Evolutionary conservation across 306 rosid genomes (phyloP), one percentile per base, ranked within the genome.

Genomic region (Bauhinia variegata): DNA sequence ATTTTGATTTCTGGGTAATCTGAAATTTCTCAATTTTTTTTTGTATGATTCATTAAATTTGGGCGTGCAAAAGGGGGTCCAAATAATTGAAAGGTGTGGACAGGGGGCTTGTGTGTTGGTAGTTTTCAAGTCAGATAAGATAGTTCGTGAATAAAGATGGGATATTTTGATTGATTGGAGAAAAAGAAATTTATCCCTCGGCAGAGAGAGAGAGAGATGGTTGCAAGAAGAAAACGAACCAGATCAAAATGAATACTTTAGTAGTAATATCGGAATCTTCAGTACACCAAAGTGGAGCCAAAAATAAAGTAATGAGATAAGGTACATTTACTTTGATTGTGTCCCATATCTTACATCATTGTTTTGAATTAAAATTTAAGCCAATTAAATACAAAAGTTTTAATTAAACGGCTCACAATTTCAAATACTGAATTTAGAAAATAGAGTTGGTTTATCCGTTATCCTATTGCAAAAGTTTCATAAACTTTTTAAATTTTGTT

Each of bases 61-160:
- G 53, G 67, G 46, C 52, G 55, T 39, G 77, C 15, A 68, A 30
- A 71, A 70, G 68, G 67, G 67, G 78, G 74, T 59, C 59, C 47
- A 75, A 74, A 83, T 72, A 75, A 84, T 86, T 86, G 80, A 67
- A 60, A 70, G 74, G 63, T 59, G 60, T 4, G 68, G 71, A 73
- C 71, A 73, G 72, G 73, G 73, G 77, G 50, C 72, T 61, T 63
- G 44, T 77, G 74, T 62, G 41, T 75, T 41, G 82, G 76, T 54
- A 75, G 78, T 58, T 73, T 79, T 79, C 74, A 72, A 74, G 75
- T 81, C 82, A 70, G 80, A 82, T 77, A 78, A 81, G 89, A 81
- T 83, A 41, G 84, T 85, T 80, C 78, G 68, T 74, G 79, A 81
- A 77, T 79, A 79, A 74, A 80, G 82, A 66, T 75, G 68, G 66